These are phyloP conservation scores for Aspergillus chevalieri DNA, from an alignment of 2,329 filamentous ascomycete species.

Conservation along the genomic window DNA sequence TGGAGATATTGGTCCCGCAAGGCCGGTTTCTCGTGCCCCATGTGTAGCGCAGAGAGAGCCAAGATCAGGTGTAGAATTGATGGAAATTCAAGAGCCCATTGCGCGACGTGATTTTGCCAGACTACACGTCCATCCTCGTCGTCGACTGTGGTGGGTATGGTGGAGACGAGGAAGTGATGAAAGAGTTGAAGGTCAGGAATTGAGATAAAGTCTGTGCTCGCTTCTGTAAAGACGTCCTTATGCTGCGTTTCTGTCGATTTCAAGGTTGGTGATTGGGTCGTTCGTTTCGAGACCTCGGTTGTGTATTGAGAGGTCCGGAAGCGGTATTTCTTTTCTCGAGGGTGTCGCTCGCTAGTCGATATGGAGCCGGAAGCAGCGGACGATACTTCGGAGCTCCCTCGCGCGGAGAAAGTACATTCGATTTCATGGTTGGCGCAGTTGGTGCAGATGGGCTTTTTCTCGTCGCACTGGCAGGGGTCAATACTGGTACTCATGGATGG, in stretches of 20 bases:
- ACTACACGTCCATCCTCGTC: slow-evolving; percentile 17
- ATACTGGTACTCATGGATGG: not conserved
- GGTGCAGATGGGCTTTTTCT: slow-evolving; percentile 23
- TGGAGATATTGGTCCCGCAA: slow-evolving; percentile 14
- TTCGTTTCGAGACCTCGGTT: slow-evolving; percentile 4
- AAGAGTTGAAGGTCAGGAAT: slow-evolving; percentile 26
- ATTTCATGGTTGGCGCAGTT: slow-evolving; percentile 25
- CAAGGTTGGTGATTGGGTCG: not conserved
- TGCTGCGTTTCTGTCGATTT: slow-evolving; percentile 11
- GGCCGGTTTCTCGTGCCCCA: slow-evolving; percentile 15
- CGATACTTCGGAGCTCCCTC: slow-evolving; percentile 7
- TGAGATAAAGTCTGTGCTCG: slow-evolving; percentile 15
- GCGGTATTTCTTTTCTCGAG: not conserved
- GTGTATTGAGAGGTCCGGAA: not conserved
- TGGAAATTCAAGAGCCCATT: slow-evolving; percentile 25
- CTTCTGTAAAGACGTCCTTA: slow-evolving; percentile 7
- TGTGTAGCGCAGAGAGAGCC: slow-evolving; percentile 25
- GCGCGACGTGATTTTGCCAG: slow-evolving; percentile 24
- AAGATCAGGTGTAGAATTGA: slow-evolving; percentile 29
- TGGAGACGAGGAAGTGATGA: slow-evolving; percentile 24
- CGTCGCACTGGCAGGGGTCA: slow-evolving; percentile 26
- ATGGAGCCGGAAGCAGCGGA: slow-evolving; percentile 7
- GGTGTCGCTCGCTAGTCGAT: not conserved
- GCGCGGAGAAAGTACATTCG: slow-evolving; percentile 20
- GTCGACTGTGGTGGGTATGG: slow-evolving; percentile 15